These are phyloP conservation scores for Allium fistulosum DNA, from an alignment of 106 monocot species.

Conservation along the genomic window DNA sequence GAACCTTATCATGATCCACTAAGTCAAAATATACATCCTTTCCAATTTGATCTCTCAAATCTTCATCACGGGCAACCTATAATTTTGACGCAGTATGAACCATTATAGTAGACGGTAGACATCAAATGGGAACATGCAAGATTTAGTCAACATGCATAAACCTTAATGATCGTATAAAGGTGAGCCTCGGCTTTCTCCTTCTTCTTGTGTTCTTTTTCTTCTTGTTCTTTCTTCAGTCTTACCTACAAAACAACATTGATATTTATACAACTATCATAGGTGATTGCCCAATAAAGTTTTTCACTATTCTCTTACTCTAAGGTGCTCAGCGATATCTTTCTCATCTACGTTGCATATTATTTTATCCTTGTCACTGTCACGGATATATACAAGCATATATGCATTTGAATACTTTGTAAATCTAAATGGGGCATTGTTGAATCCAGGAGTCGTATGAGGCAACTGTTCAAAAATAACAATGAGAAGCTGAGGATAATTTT, in stretches of 20 bases:
- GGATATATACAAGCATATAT: conserved; percentile 82
- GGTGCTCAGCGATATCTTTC: conserved; percentile 80
- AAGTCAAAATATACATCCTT: conserved; percentile 79
- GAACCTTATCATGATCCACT: conserved; percentile 82
- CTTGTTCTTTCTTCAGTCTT: conserved; percentile 84
- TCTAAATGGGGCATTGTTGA: conserved; percentile 73
- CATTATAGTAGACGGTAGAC: too few relatives aligned
- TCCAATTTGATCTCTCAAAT: conserved; percentile 65
- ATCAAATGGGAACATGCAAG: background rate
- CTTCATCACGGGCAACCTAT: conserved; percentile 68
- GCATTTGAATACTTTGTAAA: conserved; percentile 90
- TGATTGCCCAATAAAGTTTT: background rate
- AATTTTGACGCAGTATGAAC: conserved; percentile 6
- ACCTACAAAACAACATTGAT: conserved; percentile 22
- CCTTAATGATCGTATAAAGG: conserved; percentile 80
- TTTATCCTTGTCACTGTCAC: conserved; percentile 80
- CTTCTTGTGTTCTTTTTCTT: conserved; percentile 85
- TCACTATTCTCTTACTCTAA: conserved; percentile 34
- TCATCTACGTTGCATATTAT: conserved; percentile 81
- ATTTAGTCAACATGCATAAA: conserved; percentile 4
- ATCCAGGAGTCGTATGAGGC: conserved; percentile 69
- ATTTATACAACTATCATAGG: background rate
- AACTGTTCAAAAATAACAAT: conserved; percentile 19
- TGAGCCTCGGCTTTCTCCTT: conserved; percentile 89
- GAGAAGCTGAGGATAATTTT: background rate